These are phyloP conservation scores for Thecaphora frezii DNA, from an alignment of 1,284 basidiomycete species.

Conservation along the genomic window DNA sequence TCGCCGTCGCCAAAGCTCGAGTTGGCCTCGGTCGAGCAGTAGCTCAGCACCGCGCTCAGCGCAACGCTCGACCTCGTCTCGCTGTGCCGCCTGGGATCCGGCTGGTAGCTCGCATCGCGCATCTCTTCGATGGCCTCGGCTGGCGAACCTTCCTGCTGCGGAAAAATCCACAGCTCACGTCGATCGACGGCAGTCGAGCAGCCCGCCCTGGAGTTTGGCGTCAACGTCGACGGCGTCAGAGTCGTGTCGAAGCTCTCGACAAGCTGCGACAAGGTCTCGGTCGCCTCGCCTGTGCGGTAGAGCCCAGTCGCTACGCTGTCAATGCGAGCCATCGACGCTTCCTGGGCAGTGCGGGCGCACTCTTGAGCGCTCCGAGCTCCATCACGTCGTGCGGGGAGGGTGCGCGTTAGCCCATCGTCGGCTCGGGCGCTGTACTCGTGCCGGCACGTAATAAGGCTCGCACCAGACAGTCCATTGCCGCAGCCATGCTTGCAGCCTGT, in stretches of 20 bases:
- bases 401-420: too few relatives aligned
- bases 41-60: conserved; percentile 2
- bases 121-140: neutral
- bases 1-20: conserved; percentile 34
- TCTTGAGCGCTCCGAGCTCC: too few relatives aligned
- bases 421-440: too few relatives aligned
- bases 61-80: conserved; percentile 1
- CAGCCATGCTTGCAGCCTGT: too few relatives aligned
- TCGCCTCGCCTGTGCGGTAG: neutral
- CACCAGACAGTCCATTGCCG: too few relatives aligned
- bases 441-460: too few relatives aligned
- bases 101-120: neutral
- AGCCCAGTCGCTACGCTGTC: conserved; percentile 5
- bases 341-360: too few relatives aligned
- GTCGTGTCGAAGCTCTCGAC: conserved; percentile 7
- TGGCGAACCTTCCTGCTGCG: conserved; percentile 18
- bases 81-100: conserved; percentile 5
- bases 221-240: conserved; percentile 13
- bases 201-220: conserved; percentile 13
- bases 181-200: conserved; percentile 1
- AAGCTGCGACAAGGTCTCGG: conserved; percentile 1
- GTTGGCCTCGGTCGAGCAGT: conserved; percentile 30
- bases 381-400: too few relatives aligned
- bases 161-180: conserved; percentile 7
- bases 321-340: too few relatives aligned